Evolutionary conservation across 495 filamentous ascomycete species (phyloP).

Genomic region (Tetracladium setigerum): DNA sequence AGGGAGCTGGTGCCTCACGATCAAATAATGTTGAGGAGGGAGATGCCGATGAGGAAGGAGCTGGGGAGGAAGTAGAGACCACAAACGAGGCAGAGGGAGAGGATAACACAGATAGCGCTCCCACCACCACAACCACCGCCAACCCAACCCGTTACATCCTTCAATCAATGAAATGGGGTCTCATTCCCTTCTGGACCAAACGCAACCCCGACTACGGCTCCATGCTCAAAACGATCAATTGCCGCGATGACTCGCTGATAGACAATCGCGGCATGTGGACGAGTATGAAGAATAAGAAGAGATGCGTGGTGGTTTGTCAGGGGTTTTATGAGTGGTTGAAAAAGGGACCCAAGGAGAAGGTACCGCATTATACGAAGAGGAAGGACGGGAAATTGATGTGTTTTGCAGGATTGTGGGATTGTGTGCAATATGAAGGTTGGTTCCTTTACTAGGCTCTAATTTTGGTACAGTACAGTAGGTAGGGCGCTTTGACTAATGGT

Average conservation of each 20-base stretch:
- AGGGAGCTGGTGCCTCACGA: slow-evolving; percentile 32
- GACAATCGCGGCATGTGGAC: slow-evolving; percentile 81
- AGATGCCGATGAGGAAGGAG: slow-evolving; percentile 11
- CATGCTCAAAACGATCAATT: slow-evolving; percentile 86
- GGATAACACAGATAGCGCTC: slow-evolving; percentile 19
- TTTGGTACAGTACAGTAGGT: slow-evolving; percentile 2
- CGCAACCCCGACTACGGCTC: slow-evolving; percentile 68
- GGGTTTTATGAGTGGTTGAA: slow-evolving; percentile 98
- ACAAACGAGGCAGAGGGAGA: slow-evolving; percentile 15
- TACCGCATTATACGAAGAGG: slow-evolving; percentile 74
- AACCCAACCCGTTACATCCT: slow-evolving; percentile 59
- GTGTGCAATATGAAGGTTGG: slow-evolving; percentile 68
- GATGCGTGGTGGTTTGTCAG: slow-evolving; percentile 80
- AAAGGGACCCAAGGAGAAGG: slow-evolving; percentile 67
- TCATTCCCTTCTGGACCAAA: slow-evolving; percentile 90
- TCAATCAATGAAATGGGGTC: slow-evolving; percentile 87
- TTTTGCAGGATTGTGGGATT: slow-evolving; percentile 90
- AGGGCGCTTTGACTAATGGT: slow-evolving; percentile 41
- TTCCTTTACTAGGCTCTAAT: slow-evolving; percentile 1
- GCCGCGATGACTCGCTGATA: slow-evolving; percentile 79
- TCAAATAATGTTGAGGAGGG: slow-evolving; percentile 7
- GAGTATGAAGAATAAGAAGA: slow-evolving; percentile 77
- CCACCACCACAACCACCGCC: too few species aligned
- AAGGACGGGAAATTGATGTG: slow-evolving; percentile 81
- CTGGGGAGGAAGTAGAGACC: slow-evolving; percentile 10